A percentile compares a stretch with the other conserved stretches of the same genome.
Conservation (phyloP, 176 grass and related monocot species). For the Cenchrus purpureus region DNA sequence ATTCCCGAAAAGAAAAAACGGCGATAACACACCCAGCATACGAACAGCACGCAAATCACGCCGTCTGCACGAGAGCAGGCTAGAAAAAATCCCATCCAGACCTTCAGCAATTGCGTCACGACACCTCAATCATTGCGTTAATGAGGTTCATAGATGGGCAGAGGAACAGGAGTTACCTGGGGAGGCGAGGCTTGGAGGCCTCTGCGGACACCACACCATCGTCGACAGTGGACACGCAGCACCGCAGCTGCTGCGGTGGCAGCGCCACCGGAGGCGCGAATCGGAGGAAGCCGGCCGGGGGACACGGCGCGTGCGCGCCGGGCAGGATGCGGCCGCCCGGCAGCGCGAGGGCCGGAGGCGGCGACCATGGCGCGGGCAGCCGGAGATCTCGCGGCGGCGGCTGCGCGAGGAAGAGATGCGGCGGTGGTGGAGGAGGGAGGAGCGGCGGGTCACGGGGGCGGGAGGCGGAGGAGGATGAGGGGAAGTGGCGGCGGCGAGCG, state of each 20-base stretch:
- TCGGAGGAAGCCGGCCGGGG: conserved; percentile 33
- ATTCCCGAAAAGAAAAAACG: not conserved
- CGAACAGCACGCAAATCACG: not conserved
- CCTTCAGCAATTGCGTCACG: conserved; percentile 25
- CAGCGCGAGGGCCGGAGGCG: conserved; percentile 53
- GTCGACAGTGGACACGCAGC: conserved; percentile 52
- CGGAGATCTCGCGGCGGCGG: conserved; percentile 48
- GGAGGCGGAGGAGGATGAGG: not conserved
- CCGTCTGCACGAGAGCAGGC: not conserved
- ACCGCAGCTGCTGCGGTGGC: conserved; percentile 27
- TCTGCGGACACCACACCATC: conserved; percentile 19
- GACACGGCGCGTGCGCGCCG: not conserved
- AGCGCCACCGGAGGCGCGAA: not conserved
- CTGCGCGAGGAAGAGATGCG: not conserved
- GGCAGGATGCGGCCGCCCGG: conserved; percentile 6
- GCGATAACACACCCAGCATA: not conserved
- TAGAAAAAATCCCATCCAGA: not conserved
- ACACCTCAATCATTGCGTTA: not conserved
- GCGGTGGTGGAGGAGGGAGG: not conserved
- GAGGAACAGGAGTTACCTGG: conserved; percentile 38
- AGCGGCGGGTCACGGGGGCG: not conserved
- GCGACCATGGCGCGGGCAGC: conserved; percentile 51
- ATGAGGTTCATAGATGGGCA: not conserved
- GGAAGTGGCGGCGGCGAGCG: not conserved
- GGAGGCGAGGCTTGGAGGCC: conserved; percentile 4